Evolutionary conservation across 495 filamentous ascomycete species (phyloP).

Genomic region (Melanomma pulvis-pyrius): DNA sequence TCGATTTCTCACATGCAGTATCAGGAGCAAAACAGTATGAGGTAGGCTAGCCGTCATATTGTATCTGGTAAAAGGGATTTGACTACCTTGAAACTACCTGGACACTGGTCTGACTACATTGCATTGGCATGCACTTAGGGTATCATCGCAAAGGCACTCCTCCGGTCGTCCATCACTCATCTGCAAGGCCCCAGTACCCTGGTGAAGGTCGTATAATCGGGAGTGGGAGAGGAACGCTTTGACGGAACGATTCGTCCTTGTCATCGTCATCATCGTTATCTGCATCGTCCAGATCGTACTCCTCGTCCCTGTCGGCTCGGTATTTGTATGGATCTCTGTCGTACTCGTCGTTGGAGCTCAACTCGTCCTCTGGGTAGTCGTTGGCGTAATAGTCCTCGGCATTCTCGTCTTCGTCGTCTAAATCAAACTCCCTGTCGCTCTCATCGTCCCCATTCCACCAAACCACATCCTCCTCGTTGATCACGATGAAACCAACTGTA

Average conservation of each 20-base stretch:
- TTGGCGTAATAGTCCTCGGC: slow-evolving; percentile 68
- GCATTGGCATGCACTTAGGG: not conserved
- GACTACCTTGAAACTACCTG: no score
- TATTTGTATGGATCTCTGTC: slow-evolving; percentile 56
- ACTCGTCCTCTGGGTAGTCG: slow-evolving; percentile 70
- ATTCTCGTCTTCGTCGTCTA: slow-evolving; percentile 42
- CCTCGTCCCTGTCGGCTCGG: slow-evolving; percentile 58
- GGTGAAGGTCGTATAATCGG: not conserved
- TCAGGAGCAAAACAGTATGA: no score
- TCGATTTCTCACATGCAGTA: no score
- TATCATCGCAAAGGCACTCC: not conserved
- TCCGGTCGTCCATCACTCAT: not conserved
- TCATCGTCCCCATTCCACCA: slow-evolving; percentile 65
- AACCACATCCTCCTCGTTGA: slow-evolving; percentile 59
- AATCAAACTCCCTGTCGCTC: slow-evolving; percentile 57
- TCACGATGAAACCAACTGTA: slow-evolving; percentile 61
- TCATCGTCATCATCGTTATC: slow-evolving; percentile 53
- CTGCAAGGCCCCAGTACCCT: not conserved
- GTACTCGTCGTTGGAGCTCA: slow-evolving; percentile 60
- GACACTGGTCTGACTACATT: no score
- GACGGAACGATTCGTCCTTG: not conserved
- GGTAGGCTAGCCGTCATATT: no score
- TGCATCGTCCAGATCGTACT: slow-evolving; percentile 50
- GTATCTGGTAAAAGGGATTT: no score
- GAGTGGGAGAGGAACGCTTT: not conserved